A percentile compares a stretch with the other conserved stretches of the same genome.
Conservation (phyloP, 805 yeast species). For the Candida railenensis region DNA sequence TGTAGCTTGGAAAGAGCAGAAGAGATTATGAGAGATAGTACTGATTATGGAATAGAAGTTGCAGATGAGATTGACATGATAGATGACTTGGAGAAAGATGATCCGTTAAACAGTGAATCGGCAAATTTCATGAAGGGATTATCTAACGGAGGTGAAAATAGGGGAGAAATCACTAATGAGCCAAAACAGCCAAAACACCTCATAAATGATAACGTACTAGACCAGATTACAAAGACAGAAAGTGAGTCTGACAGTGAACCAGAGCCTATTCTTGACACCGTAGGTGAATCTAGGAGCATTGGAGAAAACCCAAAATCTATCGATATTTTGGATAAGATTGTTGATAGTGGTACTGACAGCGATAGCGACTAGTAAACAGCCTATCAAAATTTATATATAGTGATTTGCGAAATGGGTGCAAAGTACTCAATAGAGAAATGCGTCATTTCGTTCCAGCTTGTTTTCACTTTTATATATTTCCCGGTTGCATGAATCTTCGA, state of each 20-base stretch:
- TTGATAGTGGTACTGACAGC: not conserved
- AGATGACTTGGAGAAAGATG: constrained; percentile 22
- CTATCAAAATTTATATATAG: too few relatives aligned
- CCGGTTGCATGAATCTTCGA: too few relatives aligned
- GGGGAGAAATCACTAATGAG: not conserved
- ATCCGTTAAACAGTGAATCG: not conserved
- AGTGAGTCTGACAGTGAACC: not conserved
- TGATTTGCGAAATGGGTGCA: too few relatives aligned
- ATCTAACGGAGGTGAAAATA: not conserved
- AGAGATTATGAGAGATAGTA: constrained; percentile 44
- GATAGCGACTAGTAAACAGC: not conserved
- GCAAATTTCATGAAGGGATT: not conserved
- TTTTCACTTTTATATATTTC: too few relatives aligned
- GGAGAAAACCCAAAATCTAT: not conserved
- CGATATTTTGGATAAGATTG: not conserved
- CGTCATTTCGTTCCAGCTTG: too few relatives aligned
- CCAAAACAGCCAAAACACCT: too few relatives aligned
- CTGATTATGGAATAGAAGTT: constrained; percentile 44
- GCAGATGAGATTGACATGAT: constrained; percentile 29
- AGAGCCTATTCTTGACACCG: not conserved
- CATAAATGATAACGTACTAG: too few relatives aligned
- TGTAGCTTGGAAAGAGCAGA: constrained; percentile 44
- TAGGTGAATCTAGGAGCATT: not conserved
- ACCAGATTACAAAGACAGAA: not conserved
- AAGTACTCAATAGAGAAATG: too few relatives aligned